These are phyloP conservation scores for Mytilinidion resinicola DNA, from an alignment of 495 filamentous ascomycete species.

Conservation along the genomic window DNA sequence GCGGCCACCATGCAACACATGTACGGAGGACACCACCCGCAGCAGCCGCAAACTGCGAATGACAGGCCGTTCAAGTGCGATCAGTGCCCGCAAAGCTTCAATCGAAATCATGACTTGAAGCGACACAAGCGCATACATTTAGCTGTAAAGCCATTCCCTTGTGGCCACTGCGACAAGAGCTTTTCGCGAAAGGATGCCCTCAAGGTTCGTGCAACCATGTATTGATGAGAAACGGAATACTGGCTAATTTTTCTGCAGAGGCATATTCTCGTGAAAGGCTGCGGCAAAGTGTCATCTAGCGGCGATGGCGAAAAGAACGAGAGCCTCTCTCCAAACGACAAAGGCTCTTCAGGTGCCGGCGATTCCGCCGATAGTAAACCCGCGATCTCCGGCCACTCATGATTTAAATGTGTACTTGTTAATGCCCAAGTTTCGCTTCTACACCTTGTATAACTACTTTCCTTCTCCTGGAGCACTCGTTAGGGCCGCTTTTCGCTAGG, in stretches of 20 bases:
- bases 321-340: slow-evolving; percentile 32
- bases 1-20: slow-evolving; percentile 52
- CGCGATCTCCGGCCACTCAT: slow-evolving; percentile 24
- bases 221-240: slow-evolving; percentile 10
- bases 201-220: slow-evolving; percentile 58
- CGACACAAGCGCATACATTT: slow-evolving; percentile 92
- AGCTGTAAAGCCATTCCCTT: slow-evolving; percentile 92
- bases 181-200: slow-evolving; percentile 95
- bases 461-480: background rate
- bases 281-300: slow-evolving; percentile 51
- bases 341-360: slow-evolving; percentile 5
- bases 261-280: slow-evolving; percentile 90
- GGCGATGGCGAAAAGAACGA: slow-evolving; percentile 34
- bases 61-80: slow-evolving; percentile 96
- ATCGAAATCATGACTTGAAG: slow-evolving; percentile 94
- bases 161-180: slow-evolving; percentile 87
- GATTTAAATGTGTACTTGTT: slow-evolving; percentile 7
- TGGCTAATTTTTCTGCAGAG: slow-evolving; percentile 51
- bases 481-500: background rate
- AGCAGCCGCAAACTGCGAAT: slow-evolving; percentile 47
- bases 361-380: slow-evolving; percentile 28
- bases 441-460: slow-evolving; percentile 24
- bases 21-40: slow-evolving; percentile 44
- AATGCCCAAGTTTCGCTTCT: slow-evolving; percentile 12
- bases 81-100: slow-evolving; percentile 86